These are phyloP conservation scores for Tetracladium setigerum DNA, from an alignment of 495 filamentous ascomycete genomes.

Conservation along the genomic window DNA sequence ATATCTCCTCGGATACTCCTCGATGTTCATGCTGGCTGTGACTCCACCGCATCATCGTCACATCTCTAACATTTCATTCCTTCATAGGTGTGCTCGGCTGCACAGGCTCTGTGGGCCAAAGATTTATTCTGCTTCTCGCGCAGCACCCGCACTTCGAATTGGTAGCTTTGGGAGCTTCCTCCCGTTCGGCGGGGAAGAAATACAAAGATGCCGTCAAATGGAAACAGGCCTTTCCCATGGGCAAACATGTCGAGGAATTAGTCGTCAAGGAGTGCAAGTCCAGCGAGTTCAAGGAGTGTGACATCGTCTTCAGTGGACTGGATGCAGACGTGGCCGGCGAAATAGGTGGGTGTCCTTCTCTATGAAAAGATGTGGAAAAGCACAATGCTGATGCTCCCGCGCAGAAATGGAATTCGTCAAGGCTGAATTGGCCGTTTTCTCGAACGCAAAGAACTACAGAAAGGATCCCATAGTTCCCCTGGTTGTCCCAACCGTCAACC, in stretches of 20 bases:
- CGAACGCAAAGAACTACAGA: conserved; percentile 85
- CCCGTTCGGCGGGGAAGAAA: conserved; percentile 70
- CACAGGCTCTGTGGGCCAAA: conserved; percentile 80
- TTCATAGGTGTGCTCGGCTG: conserved; percentile 54
- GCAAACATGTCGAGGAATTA: conserved; percentile 55
- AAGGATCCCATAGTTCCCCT: conserved; percentile 76
- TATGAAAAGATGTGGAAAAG: background rate
- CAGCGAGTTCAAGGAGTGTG: conserved; percentile 69
- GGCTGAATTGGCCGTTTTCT: conserved; percentile 73
- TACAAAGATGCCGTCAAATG: conserved; percentile 78
- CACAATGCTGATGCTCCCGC: background rate
- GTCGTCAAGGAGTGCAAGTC: conserved; percentile 70
- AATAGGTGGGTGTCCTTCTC: conserved; percentile 44
- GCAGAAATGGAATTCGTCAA: conserved; percentile 73
- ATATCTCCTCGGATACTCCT: no score
- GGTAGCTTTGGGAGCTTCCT: conserved; percentile 71
- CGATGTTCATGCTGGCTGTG: no score
- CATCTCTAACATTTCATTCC: no score
- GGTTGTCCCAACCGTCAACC: conserved; percentile 79
- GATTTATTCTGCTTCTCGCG: conserved; percentile 76
- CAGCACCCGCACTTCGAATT: conserved; percentile 71
- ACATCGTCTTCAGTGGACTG: conserved; percentile 83
- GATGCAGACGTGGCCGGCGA: conserved; percentile 79
- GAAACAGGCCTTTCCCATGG: conserved; percentile 76
- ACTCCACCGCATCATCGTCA: no score